A percentile compares a stretch with the other conserved stretches of the same genome.
These are phyloP conservation scores for Rubia tinctorum DNA, from an alignment of 305 asterid genomes.

Conservation along the genomic window DNA sequence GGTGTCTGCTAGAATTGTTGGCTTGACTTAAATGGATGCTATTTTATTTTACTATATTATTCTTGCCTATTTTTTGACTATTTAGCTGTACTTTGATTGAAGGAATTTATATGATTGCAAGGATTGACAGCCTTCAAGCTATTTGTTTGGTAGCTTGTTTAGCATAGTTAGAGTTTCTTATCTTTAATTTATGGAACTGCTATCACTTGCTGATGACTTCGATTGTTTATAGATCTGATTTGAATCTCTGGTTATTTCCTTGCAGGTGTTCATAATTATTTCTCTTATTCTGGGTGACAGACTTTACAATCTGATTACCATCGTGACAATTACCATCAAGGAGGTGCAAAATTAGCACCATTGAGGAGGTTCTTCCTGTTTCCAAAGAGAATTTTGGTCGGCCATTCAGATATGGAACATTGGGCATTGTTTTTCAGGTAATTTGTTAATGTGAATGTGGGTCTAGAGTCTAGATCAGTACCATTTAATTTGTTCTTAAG, in stretches of 20 bases:
- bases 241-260: constrained; percentile 11
- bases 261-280: constrained; percentile 88
- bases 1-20: too few relatives aligned
- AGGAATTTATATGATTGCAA: neutral
- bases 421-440: too few relatives aligned
- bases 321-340: constrained; percentile 54
- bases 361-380: constrained; percentile 49
- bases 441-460: too few relatives aligned
- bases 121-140: neutral
- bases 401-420: too few relatives aligned
- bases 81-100: neutral
- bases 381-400: constrained; percentile 49
- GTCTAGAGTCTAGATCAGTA: too few relatives aligned
- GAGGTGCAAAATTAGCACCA: constrained; percentile 46
- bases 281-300: constrained; percentile 93
- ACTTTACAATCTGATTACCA: constrained; percentile 82
- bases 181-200: too few relatives aligned
- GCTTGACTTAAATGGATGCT: neutral
- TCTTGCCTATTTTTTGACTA: neutral
- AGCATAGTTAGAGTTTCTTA: too few relatives aligned
- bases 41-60: neutral
- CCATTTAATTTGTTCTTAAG: too few relatives aligned
- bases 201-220: too few relatives aligned
- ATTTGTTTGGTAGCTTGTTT: too few relatives aligned
- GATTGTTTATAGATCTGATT: neutral